Evolutionary conservation across 805 yeast genomes (phyloP).

Genomic region (Nakazawaea anatomiae): DNA sequence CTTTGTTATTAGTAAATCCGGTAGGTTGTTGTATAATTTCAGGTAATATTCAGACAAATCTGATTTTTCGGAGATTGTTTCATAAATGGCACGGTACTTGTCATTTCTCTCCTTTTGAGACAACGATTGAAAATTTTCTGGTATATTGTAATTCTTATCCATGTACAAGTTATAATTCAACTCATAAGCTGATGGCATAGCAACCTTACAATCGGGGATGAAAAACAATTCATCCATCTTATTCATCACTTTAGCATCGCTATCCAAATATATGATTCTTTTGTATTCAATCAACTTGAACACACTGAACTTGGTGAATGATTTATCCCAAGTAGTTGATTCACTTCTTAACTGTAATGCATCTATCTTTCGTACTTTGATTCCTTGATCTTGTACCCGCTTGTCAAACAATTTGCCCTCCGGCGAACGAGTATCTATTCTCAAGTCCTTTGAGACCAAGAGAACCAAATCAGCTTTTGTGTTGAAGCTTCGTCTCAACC

Average conservation of each 20-base stretch:
- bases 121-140: slow-evolving; percentile 9
- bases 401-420: slow-evolving; percentile 10
- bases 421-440: background rate
- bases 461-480: slow-evolving; percentile 43
- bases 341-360: slow-evolving; percentile 15
- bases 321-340: slow-evolving; percentile 36
- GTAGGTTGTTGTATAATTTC: slow-evolving; percentile 31
- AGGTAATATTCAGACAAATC: background rate
- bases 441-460: slow-evolving; percentile 27
- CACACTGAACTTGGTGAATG: slow-evolving; percentile 50
- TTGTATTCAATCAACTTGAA: slow-evolving; percentile 46
- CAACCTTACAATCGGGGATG: slow-evolving; percentile 39
- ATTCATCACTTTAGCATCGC: slow-evolving; percentile 39
- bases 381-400: slow-evolving; percentile 14
- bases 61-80: slow-evolving; percentile 8
- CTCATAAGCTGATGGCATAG: slow-evolving; percentile 42
- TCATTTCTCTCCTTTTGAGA: slow-evolving; percentile 8
- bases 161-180: slow-evolving; percentile 21
- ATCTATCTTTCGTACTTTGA: slow-evolving; percentile 24
- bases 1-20: slow-evolving; percentile 19
- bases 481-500: slow-evolving; percentile 27
- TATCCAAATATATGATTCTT: slow-evolving; percentile 51
- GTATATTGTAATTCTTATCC: slow-evolving; percentile 2
- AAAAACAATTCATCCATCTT: slow-evolving; percentile 48
- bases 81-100: background rate